phyloP scores from a whole-genome alignment of 179 eudicot species.

The Sideroxylon spinosum region DNA sequence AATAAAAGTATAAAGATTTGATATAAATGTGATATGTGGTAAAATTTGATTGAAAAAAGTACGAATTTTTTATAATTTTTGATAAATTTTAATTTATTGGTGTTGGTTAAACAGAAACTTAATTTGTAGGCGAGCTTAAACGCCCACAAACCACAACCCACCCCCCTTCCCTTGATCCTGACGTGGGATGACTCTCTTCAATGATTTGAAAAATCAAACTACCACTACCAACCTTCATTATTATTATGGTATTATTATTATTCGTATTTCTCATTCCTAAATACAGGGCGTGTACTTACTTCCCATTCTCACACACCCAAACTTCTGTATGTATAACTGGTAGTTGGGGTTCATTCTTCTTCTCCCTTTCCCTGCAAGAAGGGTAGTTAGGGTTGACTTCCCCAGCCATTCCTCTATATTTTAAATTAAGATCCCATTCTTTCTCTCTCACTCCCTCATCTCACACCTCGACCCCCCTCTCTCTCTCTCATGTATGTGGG shows the following conservation, averaged over 20 bases:
- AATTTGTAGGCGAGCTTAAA: too few relatives aligned
- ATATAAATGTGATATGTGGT: too few relatives aligned
- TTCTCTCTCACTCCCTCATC: neutral
- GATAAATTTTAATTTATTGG: too few relatives aligned
- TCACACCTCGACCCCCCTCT: neutral
- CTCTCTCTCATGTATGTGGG: neutral
- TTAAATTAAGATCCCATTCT: neutral
- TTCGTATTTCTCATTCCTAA: too few relatives aligned
- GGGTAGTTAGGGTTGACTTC: slow-evolving; percentile 15
- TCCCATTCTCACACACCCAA: neutral
- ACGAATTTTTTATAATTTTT: too few relatives aligned
- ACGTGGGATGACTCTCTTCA: too few relatives aligned
- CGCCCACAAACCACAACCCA: too few relatives aligned
- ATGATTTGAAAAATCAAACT: neutral
- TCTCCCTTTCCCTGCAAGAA: neutral
- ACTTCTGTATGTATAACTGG: neutral
- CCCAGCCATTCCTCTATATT: neutral
- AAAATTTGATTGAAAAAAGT: too few relatives aligned
- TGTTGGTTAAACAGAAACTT: too few relatives aligned
- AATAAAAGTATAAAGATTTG: too few relatives aligned
- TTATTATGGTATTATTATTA: neutral
- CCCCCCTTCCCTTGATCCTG: too few relatives aligned
- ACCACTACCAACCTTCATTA: neutral
- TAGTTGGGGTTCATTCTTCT: slow-evolving; percentile 9
- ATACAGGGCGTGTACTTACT: neutral